Evolutionary conservation across 2,329 filamentous ascomycete species (phyloP).

Genomic region (Cytospora piceae): DNA sequence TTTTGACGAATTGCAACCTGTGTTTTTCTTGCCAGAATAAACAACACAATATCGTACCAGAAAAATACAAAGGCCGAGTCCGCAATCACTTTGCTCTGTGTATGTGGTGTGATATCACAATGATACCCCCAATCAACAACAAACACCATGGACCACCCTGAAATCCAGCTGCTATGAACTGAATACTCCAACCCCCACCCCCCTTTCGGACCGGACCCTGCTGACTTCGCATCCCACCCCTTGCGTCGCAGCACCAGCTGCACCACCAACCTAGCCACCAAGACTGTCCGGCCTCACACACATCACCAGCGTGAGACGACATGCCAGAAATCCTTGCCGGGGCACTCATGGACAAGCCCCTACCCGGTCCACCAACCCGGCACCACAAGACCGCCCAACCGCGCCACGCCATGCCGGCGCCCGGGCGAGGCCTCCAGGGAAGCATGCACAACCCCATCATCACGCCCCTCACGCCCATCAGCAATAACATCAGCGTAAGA

Average conservation of each 20-base stretch:
- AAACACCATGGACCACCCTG: not conserved
- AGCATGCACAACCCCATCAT: not conserved
- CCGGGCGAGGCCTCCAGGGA: not conserved
- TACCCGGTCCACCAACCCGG: constrained; percentile 1
- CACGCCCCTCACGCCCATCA: not conserved
- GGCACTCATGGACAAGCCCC: constrained; percentile 6
- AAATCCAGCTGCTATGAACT: not conserved
- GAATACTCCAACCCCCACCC: not conserved
- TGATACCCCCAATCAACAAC: not conserved
- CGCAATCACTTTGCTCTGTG: not conserved
- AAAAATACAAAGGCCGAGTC: not conserved
- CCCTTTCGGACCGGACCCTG: not conserved
- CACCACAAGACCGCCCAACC: not conserved
- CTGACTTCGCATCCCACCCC: not conserved
- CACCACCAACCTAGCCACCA: not conserved
- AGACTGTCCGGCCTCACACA: not conserved
- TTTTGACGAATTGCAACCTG: not conserved
- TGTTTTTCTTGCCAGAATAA: not conserved
- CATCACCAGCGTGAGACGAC: not conserved
- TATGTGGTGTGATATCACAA: not conserved
- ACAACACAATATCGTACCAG: not conserved
- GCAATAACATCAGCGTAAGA: not conserved
- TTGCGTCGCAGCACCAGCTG: not conserved
- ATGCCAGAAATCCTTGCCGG: constrained; percentile 2
- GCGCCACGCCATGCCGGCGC: not conserved